Conservation (phyloP, 2,329 filamentous ascomycete species). For the Hymenoscyphus fructigenus region DNA sequence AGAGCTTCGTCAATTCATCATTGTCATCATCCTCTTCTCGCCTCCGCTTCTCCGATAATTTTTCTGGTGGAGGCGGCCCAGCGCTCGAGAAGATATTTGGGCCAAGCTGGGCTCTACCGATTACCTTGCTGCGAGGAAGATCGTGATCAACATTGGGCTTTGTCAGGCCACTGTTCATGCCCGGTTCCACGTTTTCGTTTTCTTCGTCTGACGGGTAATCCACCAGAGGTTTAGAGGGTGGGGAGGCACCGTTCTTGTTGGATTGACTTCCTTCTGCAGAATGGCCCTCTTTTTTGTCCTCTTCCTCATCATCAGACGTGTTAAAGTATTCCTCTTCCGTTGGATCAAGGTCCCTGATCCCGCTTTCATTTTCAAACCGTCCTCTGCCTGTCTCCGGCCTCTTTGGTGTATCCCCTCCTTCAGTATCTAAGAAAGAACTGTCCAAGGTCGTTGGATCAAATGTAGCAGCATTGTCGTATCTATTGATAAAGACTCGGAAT, state of each 20-base stretch:
- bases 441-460: constrained; percentile 62
- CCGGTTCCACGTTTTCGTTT: constrained; percentile 61
- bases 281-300: constrained; percentile 36
- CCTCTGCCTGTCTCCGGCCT: constrained; percentile 51
- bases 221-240: constrained; percentile 71
- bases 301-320: constrained; percentile 81
- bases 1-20: constrained; percentile 83
- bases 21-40: constrained; percentile 86
- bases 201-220: constrained; percentile 94
- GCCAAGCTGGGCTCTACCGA: constrained; percentile 18
- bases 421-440: constrained; percentile 68
- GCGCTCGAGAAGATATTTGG: constrained; percentile 29
- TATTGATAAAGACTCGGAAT: constrained; percentile 72
- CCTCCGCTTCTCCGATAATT: constrained; percentile 83
- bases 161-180: constrained; percentile 29
- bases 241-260: constrained; percentile 60
- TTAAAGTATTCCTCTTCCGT: constrained; percentile 95
- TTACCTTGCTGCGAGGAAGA: constrained; percentile 20
- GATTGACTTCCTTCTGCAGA: constrained; percentile 43
- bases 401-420: constrained; percentile 51
- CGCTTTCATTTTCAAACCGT: constrained; percentile 53
- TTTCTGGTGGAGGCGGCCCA: constrained; percentile 62
- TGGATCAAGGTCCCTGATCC: constrained; percentile 78
- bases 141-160: constrained; percentile 23
- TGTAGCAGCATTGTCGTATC: constrained; percentile 76